These are phyloP conservation scores for Barnettozyma botsteinii DNA, from an alignment of 805 yeast species.

Conservation along the genomic window DNA sequence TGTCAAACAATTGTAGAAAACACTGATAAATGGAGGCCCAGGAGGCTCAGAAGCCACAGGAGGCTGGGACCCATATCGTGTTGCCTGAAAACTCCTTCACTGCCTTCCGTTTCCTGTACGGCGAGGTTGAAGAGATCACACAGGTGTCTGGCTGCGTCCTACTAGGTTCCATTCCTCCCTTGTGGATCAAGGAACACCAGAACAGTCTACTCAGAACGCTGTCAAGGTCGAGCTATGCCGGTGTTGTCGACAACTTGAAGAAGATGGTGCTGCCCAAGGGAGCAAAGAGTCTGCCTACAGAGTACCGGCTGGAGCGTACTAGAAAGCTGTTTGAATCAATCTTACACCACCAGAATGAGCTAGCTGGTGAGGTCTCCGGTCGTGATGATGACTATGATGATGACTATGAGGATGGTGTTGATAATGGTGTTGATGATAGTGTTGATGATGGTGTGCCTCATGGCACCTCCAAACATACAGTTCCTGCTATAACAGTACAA, in stretches of 20 bases:
- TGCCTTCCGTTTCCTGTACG: constrained; percentile 51
- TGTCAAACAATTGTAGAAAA: too few relatives aligned
- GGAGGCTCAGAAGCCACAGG: too few relatives aligned
- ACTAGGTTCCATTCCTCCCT: constrained; percentile 53
- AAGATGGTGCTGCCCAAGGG: constrained; percentile 3
- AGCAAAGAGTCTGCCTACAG: too few relatives aligned
- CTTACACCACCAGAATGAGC: too few relatives aligned
- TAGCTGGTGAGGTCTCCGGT: too few relatives aligned
- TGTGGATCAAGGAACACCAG: constrained; percentile 43
- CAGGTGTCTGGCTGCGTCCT: constrained; percentile 42
- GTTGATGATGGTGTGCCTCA: background rate
- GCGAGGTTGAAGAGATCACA: constrained; percentile 43
- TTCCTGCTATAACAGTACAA: background rate
- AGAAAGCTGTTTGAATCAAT: background rate
- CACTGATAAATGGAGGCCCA: too few relatives aligned
- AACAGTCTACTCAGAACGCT: constrained; percentile 23
- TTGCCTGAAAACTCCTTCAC: constrained; percentile 55
- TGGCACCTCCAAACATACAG: too few relatives aligned
- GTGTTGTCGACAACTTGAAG: constrained; percentile 7
- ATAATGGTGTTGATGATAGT: background rate
- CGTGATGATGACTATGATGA: background rate
- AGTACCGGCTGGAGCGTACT: too few relatives aligned
- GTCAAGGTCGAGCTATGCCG: constrained; percentile 5
- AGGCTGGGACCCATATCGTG: too few relatives aligned
- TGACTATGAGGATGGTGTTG: background rate